These are phyloP conservation scores for Pseudocercospora macadamiae DNA, from an alignment of 2,329 filamentous ascomycete species.

Conservation along the genomic window DNA sequence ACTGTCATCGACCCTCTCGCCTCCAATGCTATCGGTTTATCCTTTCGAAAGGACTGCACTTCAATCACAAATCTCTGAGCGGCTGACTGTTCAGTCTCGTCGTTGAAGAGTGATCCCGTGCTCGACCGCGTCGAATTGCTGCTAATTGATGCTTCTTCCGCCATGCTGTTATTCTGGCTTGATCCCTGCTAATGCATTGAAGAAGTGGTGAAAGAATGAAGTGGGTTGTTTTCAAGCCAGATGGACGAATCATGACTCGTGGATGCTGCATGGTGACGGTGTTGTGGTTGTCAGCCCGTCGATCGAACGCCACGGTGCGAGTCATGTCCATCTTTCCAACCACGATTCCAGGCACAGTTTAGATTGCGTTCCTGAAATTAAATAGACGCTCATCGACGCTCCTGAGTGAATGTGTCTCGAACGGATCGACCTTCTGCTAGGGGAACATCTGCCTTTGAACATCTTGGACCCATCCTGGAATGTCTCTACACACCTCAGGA, in stretches of 20 bases:
- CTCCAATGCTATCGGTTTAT: neutral
- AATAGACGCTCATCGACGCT: neutral
- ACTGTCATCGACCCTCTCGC: neutral
- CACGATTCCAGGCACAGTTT: neutral
- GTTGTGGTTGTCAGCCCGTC: neutral
- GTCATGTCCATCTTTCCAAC: neutral
- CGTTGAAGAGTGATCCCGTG: constrained; percentile 6
- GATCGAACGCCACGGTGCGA: neutral
- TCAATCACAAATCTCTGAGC: neutral
- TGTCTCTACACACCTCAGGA: too few relatives aligned
- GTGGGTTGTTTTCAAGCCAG: neutral
- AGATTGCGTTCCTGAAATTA: neutral
- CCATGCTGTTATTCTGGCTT: neutral
- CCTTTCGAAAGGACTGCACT: neutral
- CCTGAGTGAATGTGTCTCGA: neutral
- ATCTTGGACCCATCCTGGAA: too few relatives aligned
- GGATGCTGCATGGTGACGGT: neutral
- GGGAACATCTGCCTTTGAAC: neutral
- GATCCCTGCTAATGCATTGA: neutral
- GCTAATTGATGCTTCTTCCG: neutral
- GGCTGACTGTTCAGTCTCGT: neutral
- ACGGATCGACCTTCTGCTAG: neutral
- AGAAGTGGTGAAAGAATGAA: neutral
- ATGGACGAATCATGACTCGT: neutral
- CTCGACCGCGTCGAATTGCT: neutral